Evolutionary conservation across 1,284 basidiomycete species (phyloP).

Genomic region (Sutorius eximius): DNA sequence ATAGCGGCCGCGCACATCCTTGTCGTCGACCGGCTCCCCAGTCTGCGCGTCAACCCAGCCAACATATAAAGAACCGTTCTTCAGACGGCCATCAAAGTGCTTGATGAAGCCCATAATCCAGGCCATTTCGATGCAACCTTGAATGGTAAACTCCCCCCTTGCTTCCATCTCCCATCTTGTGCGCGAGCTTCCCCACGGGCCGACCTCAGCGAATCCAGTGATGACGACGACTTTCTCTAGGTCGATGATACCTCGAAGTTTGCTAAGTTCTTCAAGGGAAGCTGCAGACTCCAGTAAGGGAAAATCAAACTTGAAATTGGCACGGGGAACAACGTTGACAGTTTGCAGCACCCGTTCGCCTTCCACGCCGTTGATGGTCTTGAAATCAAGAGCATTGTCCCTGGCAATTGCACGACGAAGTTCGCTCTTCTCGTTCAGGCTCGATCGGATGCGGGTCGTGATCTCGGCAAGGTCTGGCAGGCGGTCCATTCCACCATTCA

Average conservation of each 20-base stretch:
- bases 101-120: conserved; percentile 99
- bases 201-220: conserved; percentile 96
- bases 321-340: conserved; percentile 90
- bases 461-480: conserved; percentile 93
- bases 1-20: conserved; percentile 91
- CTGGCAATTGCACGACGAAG: conserved; percentile 90
- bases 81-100: conserved; percentile 95
- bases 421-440: conserved; percentile 80
- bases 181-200: conserved; percentile 97
- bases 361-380: conserved; percentile 85
- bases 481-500: conserved; percentile 97
- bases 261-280: conserved; percentile 69
- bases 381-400: conserved; percentile 95
- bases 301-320: conserved; percentile 97
- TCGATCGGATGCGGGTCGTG: conserved; percentile 81
- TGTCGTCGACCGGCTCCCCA: conserved; percentile 97
- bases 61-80: conserved; percentile 89
- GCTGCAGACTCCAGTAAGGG: conserved; percentile 72
- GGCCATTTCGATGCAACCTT: conserved; percentile 98
- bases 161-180: conserved; percentile 99
- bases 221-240: conserved; percentile 94
- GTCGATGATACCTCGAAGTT: conserved; percentile 86
- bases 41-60: conserved; percentile 98
- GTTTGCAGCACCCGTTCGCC: conserved; percentile 94
- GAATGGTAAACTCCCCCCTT: conserved; percentile 89